phyloP scores from a whole-genome alignment of 306 rosid species.

The Senna tora region DNA sequence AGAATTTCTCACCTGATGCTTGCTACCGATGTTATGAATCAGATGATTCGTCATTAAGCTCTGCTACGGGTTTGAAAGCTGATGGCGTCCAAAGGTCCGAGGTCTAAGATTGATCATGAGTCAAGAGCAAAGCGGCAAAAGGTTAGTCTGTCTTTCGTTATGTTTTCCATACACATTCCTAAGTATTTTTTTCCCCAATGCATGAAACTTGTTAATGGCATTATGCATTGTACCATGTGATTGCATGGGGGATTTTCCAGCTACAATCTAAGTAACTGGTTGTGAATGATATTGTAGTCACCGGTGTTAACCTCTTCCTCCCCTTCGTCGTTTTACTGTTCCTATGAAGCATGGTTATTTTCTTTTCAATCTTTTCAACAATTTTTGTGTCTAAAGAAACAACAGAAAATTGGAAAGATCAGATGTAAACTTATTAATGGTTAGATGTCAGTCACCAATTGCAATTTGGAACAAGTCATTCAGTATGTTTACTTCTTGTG shows the following conservation, averaged over 20 bases:
- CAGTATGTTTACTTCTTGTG: not conserved
- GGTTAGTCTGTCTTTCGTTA: constrained; percentile 50
- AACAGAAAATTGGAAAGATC: constrained; percentile 6
- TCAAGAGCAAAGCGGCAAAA: constrained; percentile 79
- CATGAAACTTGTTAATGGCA: not conserved
- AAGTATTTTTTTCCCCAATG: not conserved
- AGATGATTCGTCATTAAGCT: constrained; percentile 33
- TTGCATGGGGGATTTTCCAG: not conserved
- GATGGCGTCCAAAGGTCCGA: constrained; percentile 94
- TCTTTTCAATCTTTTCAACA: constrained; percentile 13
- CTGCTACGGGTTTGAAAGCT: constrained; percentile 2
- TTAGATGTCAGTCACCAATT: not conserved
- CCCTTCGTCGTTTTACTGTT: not conserved
- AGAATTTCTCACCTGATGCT: not conserved
- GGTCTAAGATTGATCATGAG: constrained; percentile 85
- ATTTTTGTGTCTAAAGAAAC: not conserved
- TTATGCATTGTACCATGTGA: not conserved
- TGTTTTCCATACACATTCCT: not conserved
- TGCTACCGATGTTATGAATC: constrained; percentile 16
- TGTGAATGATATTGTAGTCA: constrained; percentile 8
- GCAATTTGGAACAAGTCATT: not conserved
- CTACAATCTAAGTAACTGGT: not conserved
- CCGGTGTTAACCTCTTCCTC: not conserved
- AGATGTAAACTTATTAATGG: not conserved
- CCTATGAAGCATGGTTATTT: not conserved